Evolutionary conservation across 1,139 yeast genomes (phyloP).

Genomic region (Debaryomyces robertsiae): DNA sequence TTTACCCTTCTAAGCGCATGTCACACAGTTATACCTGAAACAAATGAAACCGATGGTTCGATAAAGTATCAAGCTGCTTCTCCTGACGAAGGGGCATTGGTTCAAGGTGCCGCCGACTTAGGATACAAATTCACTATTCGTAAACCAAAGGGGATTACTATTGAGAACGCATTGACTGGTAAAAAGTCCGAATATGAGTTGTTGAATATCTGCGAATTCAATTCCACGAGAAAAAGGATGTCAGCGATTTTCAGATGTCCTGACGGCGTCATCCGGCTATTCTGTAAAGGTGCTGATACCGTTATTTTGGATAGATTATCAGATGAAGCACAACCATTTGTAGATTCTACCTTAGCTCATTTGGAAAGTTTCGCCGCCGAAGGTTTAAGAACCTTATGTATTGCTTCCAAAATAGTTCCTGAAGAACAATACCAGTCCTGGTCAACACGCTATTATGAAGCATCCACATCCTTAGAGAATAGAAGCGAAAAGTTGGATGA

Average conservation of each 20-base stretch:
- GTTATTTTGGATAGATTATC: slow-evolving; percentile 86
- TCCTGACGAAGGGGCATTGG: slow-evolving; percentile 98
- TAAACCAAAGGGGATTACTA: slow-evolving; percentile 79
- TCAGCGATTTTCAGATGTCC: slow-evolving; percentile 93
- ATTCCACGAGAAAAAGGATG: slow-evolving; percentile 97
- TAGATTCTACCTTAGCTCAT: slow-evolving; percentile 80
- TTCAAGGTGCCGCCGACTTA: slow-evolving; percentile 85
- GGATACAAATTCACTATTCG: slow-evolving; percentile 86
- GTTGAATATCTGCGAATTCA: slow-evolving; percentile 91
- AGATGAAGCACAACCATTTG: slow-evolving; percentile 72
- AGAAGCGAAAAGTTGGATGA: slow-evolving; percentile 76
- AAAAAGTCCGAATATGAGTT: slow-evolving; percentile 60
- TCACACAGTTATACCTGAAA: slow-evolving; percentile 97
- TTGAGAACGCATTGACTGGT: slow-evolving; percentile 52
- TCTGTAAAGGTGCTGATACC: slow-evolving; percentile 98
- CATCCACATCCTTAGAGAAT: slow-evolving; percentile 77
- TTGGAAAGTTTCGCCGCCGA: slow-evolving; percentile 96
- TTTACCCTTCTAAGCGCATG: slow-evolving; percentile 86
- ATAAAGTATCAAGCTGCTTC: slow-evolving; percentile 98
- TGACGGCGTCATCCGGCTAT: slow-evolving; percentile 85
- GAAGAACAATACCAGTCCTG: slow-evolving; percentile 74
- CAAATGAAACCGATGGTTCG: slow-evolving; percentile 54
- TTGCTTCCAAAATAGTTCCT: slow-evolving; percentile 81
- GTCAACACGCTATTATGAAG: slow-evolving; percentile 69
- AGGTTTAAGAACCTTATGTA: slow-evolving; percentile 91